phyloP scores from a whole-genome alignment of 345 rosid genomes.

The Camelina neglecta region DNA sequence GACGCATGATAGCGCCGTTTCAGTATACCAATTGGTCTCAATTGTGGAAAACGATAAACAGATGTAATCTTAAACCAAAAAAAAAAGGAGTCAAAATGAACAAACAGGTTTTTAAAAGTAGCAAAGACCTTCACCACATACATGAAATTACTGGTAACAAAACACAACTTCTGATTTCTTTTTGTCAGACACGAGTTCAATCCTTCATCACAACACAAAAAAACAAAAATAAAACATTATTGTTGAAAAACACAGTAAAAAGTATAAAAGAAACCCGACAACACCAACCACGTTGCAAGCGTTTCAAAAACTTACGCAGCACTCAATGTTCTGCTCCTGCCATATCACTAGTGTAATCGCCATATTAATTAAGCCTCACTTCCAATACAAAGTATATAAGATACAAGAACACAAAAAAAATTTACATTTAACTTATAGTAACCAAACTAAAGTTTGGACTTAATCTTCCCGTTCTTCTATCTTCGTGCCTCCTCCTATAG shows the following conservation, averaged over 20 bases:
- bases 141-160: not conserved
- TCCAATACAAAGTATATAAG: not conserved
- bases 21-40: too few species aligned
- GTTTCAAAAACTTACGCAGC: not conserved
- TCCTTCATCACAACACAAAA: not conserved
- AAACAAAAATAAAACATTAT: too few species aligned
- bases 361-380: conserved; percentile 1
- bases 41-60: too few species aligned
- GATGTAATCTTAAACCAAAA: too few species aligned
- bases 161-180: too few species aligned
- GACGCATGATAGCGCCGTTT: too few species aligned
- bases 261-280: not conserved
- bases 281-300: conserved; percentile 2
- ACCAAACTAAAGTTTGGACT: not conserved
- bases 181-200: not conserved
- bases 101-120: too few species aligned
- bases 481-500: not conserved
- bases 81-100: too few species aligned
- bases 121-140: too few species aligned
- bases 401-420: not conserved
- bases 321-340: conserved; percentile 28
- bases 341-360: not conserved
- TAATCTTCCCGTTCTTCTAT: too few species aligned
- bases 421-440: conserved; percentile 38
- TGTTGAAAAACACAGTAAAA: not conserved